Evolutionary conservation across 208 protist genomes (phyloP), one percentile per base, ranked within the genome.

Genomic region (Leishmania arabica): DNA sequence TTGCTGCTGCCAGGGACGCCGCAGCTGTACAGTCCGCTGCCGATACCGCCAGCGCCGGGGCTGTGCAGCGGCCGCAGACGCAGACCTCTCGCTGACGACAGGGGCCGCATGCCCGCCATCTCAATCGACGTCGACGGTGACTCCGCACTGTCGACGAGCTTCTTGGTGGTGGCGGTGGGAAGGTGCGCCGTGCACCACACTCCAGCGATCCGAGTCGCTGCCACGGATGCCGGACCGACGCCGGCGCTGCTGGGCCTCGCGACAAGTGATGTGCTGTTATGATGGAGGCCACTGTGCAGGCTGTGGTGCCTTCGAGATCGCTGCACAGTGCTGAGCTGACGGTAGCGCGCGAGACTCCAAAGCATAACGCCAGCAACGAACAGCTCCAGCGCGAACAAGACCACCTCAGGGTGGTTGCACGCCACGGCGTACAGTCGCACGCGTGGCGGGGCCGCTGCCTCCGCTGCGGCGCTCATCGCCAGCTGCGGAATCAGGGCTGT

Each of bases 311-410:
- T 21, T 71, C 19, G 66, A 71, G 66, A 47, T 11, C 66, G 11
- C 66, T 47, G 31, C 66, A 3, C 31, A 71, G 3, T 21, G 58
- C 53, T 40, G 24, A 54, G 27, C 56, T 47, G 53, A 37, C 13
- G 62, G 56, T 56, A 40, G 21, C 62, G 42, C 21, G 72, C 45
- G 21, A 82, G 21, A 34, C 60, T 62, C 45, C 42, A 71, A 7
- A 53, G 19, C 11, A 62, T n/a, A 34, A 78, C 5, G 0, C 4
- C 27, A 1, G 21, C 34, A 49, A 78, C 19, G 21, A 17, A 24
- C 13, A 77, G 11, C 72, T 82, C 54, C 15, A 82, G 37, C 21
- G 47, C 45, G 42, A 74, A 69, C 8, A 82, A 42, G 5, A 31
- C 79, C 1, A 62, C 17, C 3, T 82, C 72, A 0, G 79, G 72